Evolutionary conservation across 2,329 filamentous ascomycete species (phyloP).

Genomic region (Talaromyces sp.): DNA sequence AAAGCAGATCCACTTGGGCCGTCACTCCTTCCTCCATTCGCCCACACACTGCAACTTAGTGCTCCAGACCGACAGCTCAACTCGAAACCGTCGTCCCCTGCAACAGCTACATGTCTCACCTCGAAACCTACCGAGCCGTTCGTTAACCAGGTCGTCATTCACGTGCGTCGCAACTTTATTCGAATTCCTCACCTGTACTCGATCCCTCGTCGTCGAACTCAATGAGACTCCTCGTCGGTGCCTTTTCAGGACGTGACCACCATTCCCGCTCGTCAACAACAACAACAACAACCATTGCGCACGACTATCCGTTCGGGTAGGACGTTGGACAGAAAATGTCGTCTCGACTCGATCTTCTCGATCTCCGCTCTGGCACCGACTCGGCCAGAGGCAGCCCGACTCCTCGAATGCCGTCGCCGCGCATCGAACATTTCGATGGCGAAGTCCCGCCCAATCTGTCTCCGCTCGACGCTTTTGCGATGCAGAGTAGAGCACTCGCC

Average conservation of each 20-base stretch:
- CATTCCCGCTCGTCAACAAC: neutral
- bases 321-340: constrained; percentile 7
- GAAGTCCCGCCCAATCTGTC: constrained; percentile 82
- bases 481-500: constrained; percentile 83
- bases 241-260: constrained; percentile 3
- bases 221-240: neutral
- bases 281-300: neutral
- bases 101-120: constrained; percentile 14
- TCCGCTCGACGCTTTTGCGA: constrained; percentile 89
- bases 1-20: constrained; percentile 7
- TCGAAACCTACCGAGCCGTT: neutral
- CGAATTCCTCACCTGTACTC: too few species aligned
- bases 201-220: neutral
- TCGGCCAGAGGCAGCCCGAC: constrained; percentile 15
- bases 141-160: neutral
- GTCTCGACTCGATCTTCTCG: constrained; percentile 13
- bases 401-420: constrained; percentile 53
- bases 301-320: neutral
- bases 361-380: neutral
- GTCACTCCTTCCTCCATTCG: constrained; percentile 16
- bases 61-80: neutral
- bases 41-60: neutral
- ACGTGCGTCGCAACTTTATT: neutral
- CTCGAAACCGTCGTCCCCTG: neutral
- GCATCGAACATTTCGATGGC: constrained; percentile 67